Base-by-base conservation (phyloP, 2,329 filamentous ascomycete genomes). In the Aspergillus carbonarius region DNA sequence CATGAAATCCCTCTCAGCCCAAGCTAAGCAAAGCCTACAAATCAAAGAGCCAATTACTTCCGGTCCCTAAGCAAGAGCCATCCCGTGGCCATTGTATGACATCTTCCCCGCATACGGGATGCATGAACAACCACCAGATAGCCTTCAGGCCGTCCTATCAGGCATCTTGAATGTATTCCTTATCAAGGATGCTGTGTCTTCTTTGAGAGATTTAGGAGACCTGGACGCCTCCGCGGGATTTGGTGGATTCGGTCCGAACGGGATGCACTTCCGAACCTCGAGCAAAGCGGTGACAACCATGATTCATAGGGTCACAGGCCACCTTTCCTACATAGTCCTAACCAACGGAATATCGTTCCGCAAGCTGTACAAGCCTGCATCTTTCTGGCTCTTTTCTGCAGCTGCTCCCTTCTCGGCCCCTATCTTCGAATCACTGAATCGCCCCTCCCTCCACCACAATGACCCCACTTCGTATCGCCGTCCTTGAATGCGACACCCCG, bases 401-500 rank as follows among this genome's bases (percentile, higher is more conserved):
- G 15, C 20, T 55, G 20, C 42, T 39, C 30, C 12, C 46, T 10
- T 46, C n/a, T 12, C 25, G 18, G 32, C 27, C 17, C 13, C 8
- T 13, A 5, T 23, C 44, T 34, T 54, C 20, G 23, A 37, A 49
- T 12, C 12, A 25, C 46, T 34, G 10, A n/a, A n/a, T 13, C n/a
- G 17, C 20, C 46, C 30, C 30, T 18, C 34, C 12, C 32, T 30
- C 44, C 25, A 3, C 18, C 42, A 63, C 50, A 40, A 78, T 78
- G 74, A 67, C 61, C 15, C 84, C 85, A 30, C 78, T 93, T 65
- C 88, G 90, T 57, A 88, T 97, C 75, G 92, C 93, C 48, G 84
- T 98, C 66, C 87, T 98, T 66, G 91, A 96, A 81, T 89, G 90
- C 79, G 93, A 96, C 76, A 90, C 85, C 1, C 92, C 92, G 1